Base-by-base conservation (phyloP, 257 asterid species). In the Capsicum chinense region DNA sequence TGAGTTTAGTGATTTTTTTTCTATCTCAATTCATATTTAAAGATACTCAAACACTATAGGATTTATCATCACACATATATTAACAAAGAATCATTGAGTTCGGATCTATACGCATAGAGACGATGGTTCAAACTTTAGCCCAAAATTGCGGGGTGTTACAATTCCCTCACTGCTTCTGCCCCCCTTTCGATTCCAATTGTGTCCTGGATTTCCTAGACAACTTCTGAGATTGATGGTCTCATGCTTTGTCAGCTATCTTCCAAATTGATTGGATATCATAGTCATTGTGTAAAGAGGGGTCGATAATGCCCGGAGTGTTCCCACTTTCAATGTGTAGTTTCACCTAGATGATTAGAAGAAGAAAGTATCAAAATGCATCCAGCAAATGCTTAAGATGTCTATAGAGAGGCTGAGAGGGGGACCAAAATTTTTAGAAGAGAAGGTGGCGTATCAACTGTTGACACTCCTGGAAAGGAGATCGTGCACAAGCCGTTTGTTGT, bases 221-320 rank as follows among this genome's bases (percentile, higher is more conserved):
- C 98, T 90, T 97, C 98, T 4, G 97, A 93, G n/a, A 95, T 95
- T 7, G 96, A 87, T 0, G 99, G 99, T 81, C 99, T 93, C 98
- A 91, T 97, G 92, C 88, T 83, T 92, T 97, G 93, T 97, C 99
- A 0, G 99, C 98, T 88, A 97, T 97, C 88, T 95, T 97, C 99
- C 99, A 95, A 97, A 97, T 95, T 1, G 99, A 97, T 66, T 97
- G 99, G 85, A 94, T 93, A 84, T 97, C 98, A 60, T 95, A 97
- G 0, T 91, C 95, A 8, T 85, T 83, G 5, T 68, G 90, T 58
- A 97, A 85, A 10, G 93, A 19, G 5, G 98, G 98, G 89, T 97
- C 99, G 56, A 97, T 95, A 79, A 97, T 97, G 21, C 98, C 96
- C 85, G 93, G 99, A 87, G 95, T 91, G 89, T 95, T 96, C 37